These are phyloP conservation scores for Fusarium lyarnte DNA, from an alignment of 2,329 filamentous ascomycete genomes.

Conservation along the genomic window DNA sequence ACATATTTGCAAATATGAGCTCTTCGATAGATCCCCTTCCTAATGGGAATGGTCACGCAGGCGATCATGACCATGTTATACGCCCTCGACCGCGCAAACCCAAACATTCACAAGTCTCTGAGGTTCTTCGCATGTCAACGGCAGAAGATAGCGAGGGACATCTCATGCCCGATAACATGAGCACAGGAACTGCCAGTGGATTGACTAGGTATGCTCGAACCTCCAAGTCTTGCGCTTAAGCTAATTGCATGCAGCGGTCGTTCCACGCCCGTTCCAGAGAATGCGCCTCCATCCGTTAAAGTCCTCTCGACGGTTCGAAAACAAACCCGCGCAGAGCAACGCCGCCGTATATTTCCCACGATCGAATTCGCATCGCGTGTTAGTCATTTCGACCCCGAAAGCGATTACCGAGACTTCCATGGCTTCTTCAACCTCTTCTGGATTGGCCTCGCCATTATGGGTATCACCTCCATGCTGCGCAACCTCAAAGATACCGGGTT, in stretches of 20 bases:
- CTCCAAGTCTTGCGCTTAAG: not conserved
- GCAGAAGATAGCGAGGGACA: conserved; percentile 48
- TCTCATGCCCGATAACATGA: conserved; percentile 48
- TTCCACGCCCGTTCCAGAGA: conserved; percentile 84
- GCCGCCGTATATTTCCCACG: conserved; percentile 87
- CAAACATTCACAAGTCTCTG: conserved; percentile 58
- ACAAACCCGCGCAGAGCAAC: conserved; percentile 81
- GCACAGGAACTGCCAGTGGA: conserved; percentile 48
- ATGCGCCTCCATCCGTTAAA: conserved; percentile 92
- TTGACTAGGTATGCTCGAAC: conserved; percentile 55
- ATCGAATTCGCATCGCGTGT: conserved; percentile 91
- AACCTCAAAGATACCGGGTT: conserved; percentile 95
- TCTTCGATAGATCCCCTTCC: conserved; percentile 43
- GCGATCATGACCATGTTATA: conserved; percentile 54
- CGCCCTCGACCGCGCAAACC: conserved; percentile 62
- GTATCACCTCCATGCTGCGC: conserved; percentile 89
- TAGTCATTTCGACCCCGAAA: conserved; percentile 93
- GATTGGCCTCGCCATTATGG: conserved; percentile 97
- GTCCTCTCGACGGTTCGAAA: conserved; percentile 87
- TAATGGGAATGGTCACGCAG: conserved; percentile 42
- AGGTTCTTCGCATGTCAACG: conserved; percentile 52
- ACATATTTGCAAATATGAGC: conserved; percentile 38
- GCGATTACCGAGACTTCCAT: conserved; percentile 92
- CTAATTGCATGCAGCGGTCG: conserved; percentile 67
- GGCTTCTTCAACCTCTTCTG: conserved; percentile 99